phyloP scores from a whole-genome alignment of 176 grass and related monocot genomes.

The Eremochloa ophiuroides region DNA sequence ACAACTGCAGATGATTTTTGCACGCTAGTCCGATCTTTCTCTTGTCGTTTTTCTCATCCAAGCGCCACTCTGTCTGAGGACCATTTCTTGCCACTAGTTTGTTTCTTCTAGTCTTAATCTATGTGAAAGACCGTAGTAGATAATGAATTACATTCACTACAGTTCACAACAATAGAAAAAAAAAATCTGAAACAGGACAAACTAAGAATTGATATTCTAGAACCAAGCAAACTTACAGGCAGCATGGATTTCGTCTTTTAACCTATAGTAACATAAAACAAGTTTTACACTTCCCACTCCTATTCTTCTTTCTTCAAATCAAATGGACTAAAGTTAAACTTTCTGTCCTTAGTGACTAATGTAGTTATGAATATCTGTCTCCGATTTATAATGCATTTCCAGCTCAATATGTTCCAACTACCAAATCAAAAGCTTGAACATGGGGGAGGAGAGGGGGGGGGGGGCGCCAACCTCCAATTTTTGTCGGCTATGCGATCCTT shows the following conservation, averaged over 20 bases:
- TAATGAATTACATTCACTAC: background rate
- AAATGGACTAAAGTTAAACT: background rate
- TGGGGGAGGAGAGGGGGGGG: too few species aligned
- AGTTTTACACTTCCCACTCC: background rate
- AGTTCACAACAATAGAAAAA: background rate
- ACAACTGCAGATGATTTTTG: background rate
- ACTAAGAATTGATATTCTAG: background rate
- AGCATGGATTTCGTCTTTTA: background rate
- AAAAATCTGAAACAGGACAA: background rate
- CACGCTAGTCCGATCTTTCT: background rate
- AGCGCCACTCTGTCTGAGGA: background rate
- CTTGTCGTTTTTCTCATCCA: constrained; percentile 31
- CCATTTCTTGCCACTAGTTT: background rate
- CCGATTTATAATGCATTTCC: background rate
- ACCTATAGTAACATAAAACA: background rate
- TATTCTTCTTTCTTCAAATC: background rate
- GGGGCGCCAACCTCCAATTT: constrained; percentile 52
- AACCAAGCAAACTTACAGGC: background rate
- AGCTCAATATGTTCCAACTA: constrained; percentile 14
- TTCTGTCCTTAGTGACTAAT: background rate
- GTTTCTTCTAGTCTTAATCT: background rate
- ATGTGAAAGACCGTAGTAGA: background rate
- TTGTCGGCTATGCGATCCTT: constrained; percentile 27
- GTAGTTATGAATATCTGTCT: background rate
- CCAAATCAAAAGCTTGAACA: constrained; percentile 28